Evolutionary conservation across 208 protist genomes (phyloP), one percentile per base, ranked within the genome.

Genomic region (Wallacemonas sp.): DNA sequence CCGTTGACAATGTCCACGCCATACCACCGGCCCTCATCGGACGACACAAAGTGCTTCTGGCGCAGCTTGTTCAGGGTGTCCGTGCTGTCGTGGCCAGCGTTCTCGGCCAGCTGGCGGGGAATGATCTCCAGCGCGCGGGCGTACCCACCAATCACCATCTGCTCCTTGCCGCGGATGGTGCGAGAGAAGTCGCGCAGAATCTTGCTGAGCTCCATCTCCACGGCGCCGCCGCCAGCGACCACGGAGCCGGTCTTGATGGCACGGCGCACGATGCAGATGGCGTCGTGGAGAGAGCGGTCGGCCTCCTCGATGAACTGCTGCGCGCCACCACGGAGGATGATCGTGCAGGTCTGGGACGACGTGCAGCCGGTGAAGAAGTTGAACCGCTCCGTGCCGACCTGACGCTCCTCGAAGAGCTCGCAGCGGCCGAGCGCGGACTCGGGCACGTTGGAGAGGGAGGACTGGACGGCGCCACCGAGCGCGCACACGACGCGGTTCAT

Each of bases 271-370:
- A 99, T 99, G 96, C 99, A 99, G 81, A 99, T 99, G 29, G 99
- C 98, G 79, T 99, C 99, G 81, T 99, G 99, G 26, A 99, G 92
- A 18, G 99, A 99, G 44, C 99, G 86, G 67, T 99, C 98, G 22
- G 98, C 98, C 83, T 99, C 98, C 61, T 98, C 98, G 72, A 99
- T 99, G 78, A 99, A 99, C 80, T 99, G 98, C 76, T 99, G 97
- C 32, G 98, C 98, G 48, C 98, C 98, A 77, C 98, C 98, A 61
- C 98, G 88, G 23, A 99, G 87, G 61, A 99, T 94, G 64, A 98
- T 91, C 28, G 96, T 98, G 42, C 80, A 79, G 20, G 92, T 96
- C 63, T 96, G 92, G 8, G 93, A 89, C 22, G 93, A 79, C 38
- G 79, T 79, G 84, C 98, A 99, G 31, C 94, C 98, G 26, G 98